Base-by-base conservation (phyloP, 257 asterid species). In the Nicotiana paniculata region DNA sequence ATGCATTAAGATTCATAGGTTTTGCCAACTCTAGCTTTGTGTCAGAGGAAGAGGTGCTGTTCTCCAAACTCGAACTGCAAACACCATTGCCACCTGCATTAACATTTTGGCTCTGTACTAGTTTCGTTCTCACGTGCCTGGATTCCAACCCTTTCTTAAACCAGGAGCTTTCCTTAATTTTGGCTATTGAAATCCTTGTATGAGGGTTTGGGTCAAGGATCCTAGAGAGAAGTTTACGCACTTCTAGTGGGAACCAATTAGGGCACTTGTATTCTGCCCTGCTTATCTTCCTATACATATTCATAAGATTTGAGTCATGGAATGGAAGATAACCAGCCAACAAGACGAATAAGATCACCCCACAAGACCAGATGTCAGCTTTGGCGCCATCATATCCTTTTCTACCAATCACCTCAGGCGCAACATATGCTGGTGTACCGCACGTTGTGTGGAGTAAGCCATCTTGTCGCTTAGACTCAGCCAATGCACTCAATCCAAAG, bases 291-390 rank as follows among this genome's bases (percentile, higher is more conserved):
- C 84, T 88, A 74, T 94, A 92, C 95, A 94, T 82, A 79, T 89
- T 90, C 83, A 92, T 91, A 46, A 94, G 89, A 84, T 92, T 94
- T 1, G 89, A 77, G 86, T 88, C 89, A 0, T 86, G 84, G 78
- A 93, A 93, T 9, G 98, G 98, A 75, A 93, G 93, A 88, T 88
- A 82, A 37, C 98, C 95, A 0, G 95, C 91, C 7, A 93, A 88
- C 24, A 93, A 70, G 83, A 93, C 95, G 54, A 88, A 93, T 30
- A 93, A 88, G 76, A 92, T 86, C 43, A 93, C 95, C 79, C 98
- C 98, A 77, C 95, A 94, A 8, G 98, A 92, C 97, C 97, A 93
- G 30, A 92, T 85, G 83, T 93, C 98, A 6, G 98, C 88, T 84
- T 91, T 92, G 6, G 88, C 89, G 30, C 97, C 98, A 35, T 92